Conservation (phyloP, 345 rosid genomes). For the Linum tenue region DNA sequence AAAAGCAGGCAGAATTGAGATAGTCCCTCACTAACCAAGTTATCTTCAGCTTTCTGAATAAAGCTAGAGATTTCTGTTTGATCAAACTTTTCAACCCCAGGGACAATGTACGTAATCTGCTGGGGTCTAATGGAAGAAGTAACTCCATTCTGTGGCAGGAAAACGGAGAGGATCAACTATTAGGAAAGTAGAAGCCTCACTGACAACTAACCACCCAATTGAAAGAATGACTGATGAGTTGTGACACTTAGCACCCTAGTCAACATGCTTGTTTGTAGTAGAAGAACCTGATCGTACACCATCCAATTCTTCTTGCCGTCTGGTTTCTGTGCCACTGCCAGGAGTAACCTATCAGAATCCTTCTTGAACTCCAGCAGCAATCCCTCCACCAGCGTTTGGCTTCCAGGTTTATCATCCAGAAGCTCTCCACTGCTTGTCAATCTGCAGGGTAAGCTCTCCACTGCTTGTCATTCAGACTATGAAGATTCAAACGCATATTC, state of each 20-base stretch:
- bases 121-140: constrained; percentile 73
- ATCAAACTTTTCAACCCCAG: constrained; percentile 70
- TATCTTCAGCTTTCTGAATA: constrained; percentile 52
- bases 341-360: constrained; percentile 61
- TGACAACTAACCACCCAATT: not conserved
- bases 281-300: constrained; percentile 92
- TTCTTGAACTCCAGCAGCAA: constrained; percentile 81
- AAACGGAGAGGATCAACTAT: not conserved
- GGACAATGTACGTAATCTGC: constrained; percentile 75
- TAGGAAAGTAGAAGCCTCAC: constrained; percentile 1
- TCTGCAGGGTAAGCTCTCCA: constrained; percentile 20
- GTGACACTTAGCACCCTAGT: constrained; percentile 44
- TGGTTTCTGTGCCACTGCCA: constrained; percentile 74
- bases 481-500: not conserved
- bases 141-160: constrained; percentile 58
- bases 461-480: not conserved
- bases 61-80: constrained; percentile 52
- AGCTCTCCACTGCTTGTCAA: constrained; percentile 62
- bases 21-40: constrained; percentile 48
- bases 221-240: constrained; percentile 7
- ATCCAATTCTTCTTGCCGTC: constrained; percentile 99
- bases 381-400: constrained; percentile 49
- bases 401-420: constrained; percentile 54
- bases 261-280: constrained; percentile 37
- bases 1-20: not conserved